A percentile compares a stretch with the other conserved stretches of the same genome.
Conservation (phyloP, 169 alveolate species). For the Theileria sp. region DNA sequence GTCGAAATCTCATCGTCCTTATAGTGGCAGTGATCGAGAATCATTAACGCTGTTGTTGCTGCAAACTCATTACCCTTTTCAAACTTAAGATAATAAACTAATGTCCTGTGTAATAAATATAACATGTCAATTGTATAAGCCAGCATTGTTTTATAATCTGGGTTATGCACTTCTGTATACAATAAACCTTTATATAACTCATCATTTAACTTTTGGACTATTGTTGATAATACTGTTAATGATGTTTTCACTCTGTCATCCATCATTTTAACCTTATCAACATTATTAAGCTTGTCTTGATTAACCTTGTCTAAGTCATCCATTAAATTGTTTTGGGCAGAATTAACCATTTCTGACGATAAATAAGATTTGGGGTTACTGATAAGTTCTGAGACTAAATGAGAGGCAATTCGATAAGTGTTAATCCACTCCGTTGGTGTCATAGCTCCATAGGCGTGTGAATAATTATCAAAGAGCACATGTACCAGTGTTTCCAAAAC, state of each 20-base stretch:
- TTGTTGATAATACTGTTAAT: conserved; percentile 77
- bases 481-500: conserved; percentile 84
- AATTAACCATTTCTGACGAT: conserved; percentile 57
- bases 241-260: conserved; percentile 57
- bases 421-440: conserved; percentile 80
- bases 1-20: conserved; percentile 67
- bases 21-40: conserved; percentile 82
- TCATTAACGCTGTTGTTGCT: conserved; percentile 71
- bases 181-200: conserved; percentile 82
- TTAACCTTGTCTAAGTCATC: conserved; percentile 20
- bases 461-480: conserved; percentile 84
- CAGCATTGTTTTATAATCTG: conserved; percentile 78
- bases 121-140: conserved; percentile 76
- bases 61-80: conserved; percentile 67
- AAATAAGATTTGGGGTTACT: conserved; percentile 70
- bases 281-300: not conserved
- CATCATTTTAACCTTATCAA: conserved; percentile 26
- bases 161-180: conserved; percentile 83
- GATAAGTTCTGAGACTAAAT: conserved; percentile 69
- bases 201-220: conserved; percentile 81
- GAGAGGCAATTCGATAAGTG: conserved; percentile 73
- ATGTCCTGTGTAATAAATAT: conserved; percentile 69
- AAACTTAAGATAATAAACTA: conserved; percentile 69
- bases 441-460: conserved; percentile 84
- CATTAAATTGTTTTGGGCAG: conserved; percentile 14